Base-by-base conservation (phyloP, 495 filamentous ascomycete genomes). In the Viridothelium virens region DNA sequence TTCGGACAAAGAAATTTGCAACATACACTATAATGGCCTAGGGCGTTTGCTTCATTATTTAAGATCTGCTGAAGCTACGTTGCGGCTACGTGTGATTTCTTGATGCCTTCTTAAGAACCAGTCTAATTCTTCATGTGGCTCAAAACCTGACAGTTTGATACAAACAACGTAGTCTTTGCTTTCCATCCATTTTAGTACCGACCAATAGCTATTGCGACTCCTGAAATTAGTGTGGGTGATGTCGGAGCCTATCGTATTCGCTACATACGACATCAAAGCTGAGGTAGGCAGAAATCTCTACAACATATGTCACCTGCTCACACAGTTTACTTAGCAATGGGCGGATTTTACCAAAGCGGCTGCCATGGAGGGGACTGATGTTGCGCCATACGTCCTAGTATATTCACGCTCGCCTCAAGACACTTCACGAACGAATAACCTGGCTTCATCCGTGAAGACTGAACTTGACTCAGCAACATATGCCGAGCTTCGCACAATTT, bases 191-290 rank as follows among this genome's bases (percentile, higher is more conserved):
- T 44, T 44, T 14, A 44, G 41, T 44, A 1, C 41, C 7, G 7
- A 7, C 41, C 41, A 44, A 44, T 44, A 44, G 41, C 41, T 44
- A 44, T 7, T 44, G 1, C 41, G 14, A 44, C 31, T 10, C 18
- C 53, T 33, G 36, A 59, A 59, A 59, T 31, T 36, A 33, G 18
- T 18, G 18, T 34, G 7, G 2, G 36, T 4, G 3, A 59, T 59
- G 53, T 34, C 53, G 31, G 53, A 59, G n/a, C 11, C 53, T 59
- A 59, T 59, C n/a, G 53, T 59, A 34, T 59, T 59, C 31, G 31
- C 31, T 6, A 59, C 53, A 36, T 59, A 59, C 53, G 53, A 59
- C 53, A 59, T 59, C 31, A 59, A 33, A 10, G 25, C 18, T 10
- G 31, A 59, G 18, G 53, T 33, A 1, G 33, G 7, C 18, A 36